Conservation (phyloP, 2,329 filamentous ascomycete species). For the Diplodia sapinea region DNA sequence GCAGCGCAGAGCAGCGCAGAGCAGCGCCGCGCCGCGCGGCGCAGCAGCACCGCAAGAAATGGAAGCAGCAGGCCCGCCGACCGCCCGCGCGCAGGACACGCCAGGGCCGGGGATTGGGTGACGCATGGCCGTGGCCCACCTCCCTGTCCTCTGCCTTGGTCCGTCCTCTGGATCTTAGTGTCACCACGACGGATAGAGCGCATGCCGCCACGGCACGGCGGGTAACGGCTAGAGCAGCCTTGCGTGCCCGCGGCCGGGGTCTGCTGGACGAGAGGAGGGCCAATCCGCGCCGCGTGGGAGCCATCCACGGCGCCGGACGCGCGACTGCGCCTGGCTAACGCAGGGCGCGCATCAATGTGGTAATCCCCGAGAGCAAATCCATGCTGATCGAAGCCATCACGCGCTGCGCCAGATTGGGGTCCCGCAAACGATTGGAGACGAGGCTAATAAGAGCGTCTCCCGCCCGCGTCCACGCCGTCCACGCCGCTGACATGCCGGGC, state of each 20-base stretch:
- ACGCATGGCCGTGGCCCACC: constrained; percentile 22
- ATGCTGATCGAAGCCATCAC: constrained; percentile 28
- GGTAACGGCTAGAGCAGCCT: constrained; percentile 14
- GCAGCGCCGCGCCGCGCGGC: too few species aligned
- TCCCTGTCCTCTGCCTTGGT: constrained; percentile 21
- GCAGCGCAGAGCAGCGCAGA: too few species aligned
- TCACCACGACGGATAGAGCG: constrained; percentile 25
- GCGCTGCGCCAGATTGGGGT: constrained; percentile 23
- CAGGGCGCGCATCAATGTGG: constrained; percentile 25
- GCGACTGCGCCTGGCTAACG: constrained; percentile 14
- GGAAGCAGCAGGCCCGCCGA: not conserved
- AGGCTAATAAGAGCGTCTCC: constrained; percentile 20
- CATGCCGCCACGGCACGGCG: constrained; percentile 25
- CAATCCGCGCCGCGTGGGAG: constrained; percentile 11
- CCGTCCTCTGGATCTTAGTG: constrained; percentile 25
- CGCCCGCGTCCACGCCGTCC: constrained; percentile 1
- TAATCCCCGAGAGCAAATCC: constrained; percentile 20
- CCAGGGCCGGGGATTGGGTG: constrained; percentile 5
- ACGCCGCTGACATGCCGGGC: constrained; percentile 12
- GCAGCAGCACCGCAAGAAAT: not conserved
- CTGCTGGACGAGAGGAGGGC: constrained; percentile 6
- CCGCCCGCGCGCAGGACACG: not conserved
- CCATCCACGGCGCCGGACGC: constrained; percentile 20
- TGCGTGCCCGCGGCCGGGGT: constrained; percentile 22
- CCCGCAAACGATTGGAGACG: constrained; percentile 11